Evolutionary conservation across 2,329 filamentous ascomycete species (phyloP).

Genomic region (Aureobasidium sp.): DNA sequence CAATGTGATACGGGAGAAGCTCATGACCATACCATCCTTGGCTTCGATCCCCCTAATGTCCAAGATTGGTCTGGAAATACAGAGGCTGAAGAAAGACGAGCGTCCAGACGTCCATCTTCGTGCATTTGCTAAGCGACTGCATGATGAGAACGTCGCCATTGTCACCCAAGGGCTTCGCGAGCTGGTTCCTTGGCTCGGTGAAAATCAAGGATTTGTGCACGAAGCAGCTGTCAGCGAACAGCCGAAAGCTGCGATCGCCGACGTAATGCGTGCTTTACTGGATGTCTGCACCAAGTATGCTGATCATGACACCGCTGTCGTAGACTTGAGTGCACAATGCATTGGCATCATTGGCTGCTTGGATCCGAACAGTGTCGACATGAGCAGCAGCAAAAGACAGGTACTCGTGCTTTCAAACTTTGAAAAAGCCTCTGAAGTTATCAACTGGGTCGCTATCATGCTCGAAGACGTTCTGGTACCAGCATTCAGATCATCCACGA

Average conservation of each 20-base stretch:
- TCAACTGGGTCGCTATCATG: slow-evolving; percentile 78
- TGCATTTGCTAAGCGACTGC: slow-evolving; percentile 65
- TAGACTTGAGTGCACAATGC: slow-evolving; percentile 68
- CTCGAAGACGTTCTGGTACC: slow-evolving; percentile 84
- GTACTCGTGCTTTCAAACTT: slow-evolving; percentile 88
- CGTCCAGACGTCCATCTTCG: slow-evolving; percentile 60
- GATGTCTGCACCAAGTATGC: slow-evolving; percentile 81
- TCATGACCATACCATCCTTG: slow-evolving; percentile 72
- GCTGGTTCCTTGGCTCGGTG: slow-evolving; percentile 63
- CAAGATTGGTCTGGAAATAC: slow-evolving; percentile 60
- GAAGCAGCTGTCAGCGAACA: slow-evolving; percentile 75
- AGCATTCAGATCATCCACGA: slow-evolving; percentile 83
- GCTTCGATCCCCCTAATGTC: slow-evolving; percentile 61
- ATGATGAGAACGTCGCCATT: slow-evolving; percentile 79
- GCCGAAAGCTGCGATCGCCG: slow-evolving; percentile 65
- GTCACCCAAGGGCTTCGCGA: slow-evolving; percentile 76
- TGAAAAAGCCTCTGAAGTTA: slow-evolving; percentile 64
- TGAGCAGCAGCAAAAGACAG: slow-evolving; percentile 67
- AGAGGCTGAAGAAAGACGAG: slow-evolving; percentile 56
- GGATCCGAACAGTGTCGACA: slow-evolving; percentile 83
- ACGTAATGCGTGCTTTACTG: slow-evolving; percentile 68
- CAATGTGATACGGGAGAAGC: slow-evolving; percentile 55
- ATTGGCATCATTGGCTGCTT: slow-evolving; percentile 85
- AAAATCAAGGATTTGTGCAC: slow-evolving; percentile 71
- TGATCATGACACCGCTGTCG: slow-evolving; percentile 58